Percentiles rank a stretch among this genome's conserved stretches.
phyloP scores from a whole-genome alignment of 164 flowering plant genomes.

The Brasenia schreberi region DNA sequence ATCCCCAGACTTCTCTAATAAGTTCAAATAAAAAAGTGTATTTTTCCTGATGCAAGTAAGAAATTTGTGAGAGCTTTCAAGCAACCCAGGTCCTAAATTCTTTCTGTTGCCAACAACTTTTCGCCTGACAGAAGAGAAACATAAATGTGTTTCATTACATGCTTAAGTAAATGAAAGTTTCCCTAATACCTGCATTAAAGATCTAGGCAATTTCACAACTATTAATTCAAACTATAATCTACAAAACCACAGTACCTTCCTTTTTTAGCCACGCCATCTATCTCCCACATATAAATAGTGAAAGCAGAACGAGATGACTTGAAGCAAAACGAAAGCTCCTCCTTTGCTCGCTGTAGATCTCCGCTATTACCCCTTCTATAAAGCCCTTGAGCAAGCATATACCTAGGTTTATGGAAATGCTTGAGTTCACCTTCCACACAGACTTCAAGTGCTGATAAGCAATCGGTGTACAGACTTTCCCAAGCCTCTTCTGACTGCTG shows the following conservation, averaged over 20 bases:
- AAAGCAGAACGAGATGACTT: conserved; percentile 93
- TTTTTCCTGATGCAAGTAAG: conserved; percentile 95
- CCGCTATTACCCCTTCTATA: conserved; percentile 58
- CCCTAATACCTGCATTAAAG: too few relatives aligned
- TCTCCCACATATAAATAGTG: conserved; percentile 99
- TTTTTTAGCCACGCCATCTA: conserved; percentile 86
- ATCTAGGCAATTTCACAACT: too few relatives aligned
- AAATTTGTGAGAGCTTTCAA: conserved; percentile 92
- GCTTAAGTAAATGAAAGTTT: too few relatives aligned
- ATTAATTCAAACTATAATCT: too few relatives aligned
- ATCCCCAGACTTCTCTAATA: conserved; percentile 77
- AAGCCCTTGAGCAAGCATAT: conserved; percentile 83
- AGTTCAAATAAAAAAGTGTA: conserved; percentile 60
- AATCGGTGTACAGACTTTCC: conserved; percentile 68
- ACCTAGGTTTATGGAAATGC: conserved; percentile 96
- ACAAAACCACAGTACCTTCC: conserved; percentile 55
- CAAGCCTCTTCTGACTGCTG: conserved; percentile 40
- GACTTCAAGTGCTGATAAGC: conserved; percentile 73
- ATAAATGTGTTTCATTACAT: too few relatives aligned
- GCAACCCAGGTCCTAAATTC: conserved; percentile 69
- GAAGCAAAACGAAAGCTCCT: conserved; percentile 93
- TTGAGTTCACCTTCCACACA: conserved; percentile 97
- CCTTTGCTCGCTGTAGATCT: conserved; percentile 78
- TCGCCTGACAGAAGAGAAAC: conserved; percentile 40
- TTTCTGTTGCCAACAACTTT: conserved; percentile 70